Conservation (phyloP, 148 eudicot genomes). For the Chenopodium quinoa region DNA sequence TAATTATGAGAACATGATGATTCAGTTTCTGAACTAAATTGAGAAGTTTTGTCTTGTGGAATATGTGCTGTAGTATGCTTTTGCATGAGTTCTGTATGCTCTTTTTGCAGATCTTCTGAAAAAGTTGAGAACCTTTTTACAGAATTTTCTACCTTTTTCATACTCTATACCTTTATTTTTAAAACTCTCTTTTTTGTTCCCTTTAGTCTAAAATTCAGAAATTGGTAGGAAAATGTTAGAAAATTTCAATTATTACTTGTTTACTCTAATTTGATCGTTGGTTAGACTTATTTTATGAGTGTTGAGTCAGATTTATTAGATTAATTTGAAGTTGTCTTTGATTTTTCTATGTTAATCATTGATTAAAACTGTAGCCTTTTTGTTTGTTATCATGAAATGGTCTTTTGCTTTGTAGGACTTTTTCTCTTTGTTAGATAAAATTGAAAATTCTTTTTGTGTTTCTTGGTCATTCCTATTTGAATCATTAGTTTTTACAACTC, state of each 20-base stretch:
- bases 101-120: neutral
- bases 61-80: neutral
- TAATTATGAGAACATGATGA: neutral
- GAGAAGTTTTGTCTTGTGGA: neutral
- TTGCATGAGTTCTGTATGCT: neutral
- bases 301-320: neutral
- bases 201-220: neutral
- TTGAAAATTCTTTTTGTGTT: neutral
- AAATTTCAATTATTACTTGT: no score
- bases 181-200: neutral
- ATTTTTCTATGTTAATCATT: neutral
- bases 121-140: constrained; percentile 26
- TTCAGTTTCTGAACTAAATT: neutral
- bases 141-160: neutral
- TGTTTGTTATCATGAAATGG: neutral
- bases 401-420: constrained; percentile 4
- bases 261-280: neutral
- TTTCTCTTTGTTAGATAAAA: neutral
- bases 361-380: neutral
- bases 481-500: no score
- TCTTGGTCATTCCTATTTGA: neutral
- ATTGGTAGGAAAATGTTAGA: neutral
- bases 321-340: neutral
- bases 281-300: neutral
- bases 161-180: neutral